Percentiles rank a stretch among this genome's conserved stretches.
Evolutionary conservation across 2,329 filamentous ascomycete species (phyloP).

Genomic region (Aspergillus felis): DNA sequence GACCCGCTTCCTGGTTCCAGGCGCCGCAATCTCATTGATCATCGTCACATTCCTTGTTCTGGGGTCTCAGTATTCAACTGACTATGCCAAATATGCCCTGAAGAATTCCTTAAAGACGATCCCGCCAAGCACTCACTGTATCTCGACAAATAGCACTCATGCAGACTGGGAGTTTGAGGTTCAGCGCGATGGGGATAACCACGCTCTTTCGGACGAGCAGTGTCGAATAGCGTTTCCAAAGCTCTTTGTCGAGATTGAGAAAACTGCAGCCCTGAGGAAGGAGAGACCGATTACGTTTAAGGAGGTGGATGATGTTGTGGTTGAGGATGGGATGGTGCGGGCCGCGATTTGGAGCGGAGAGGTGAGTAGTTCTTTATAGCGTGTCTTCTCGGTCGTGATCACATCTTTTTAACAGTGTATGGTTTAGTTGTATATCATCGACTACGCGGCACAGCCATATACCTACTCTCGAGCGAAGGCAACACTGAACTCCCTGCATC

Average conservation of each 20-base stretch:
- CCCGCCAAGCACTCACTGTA: slow-evolving; percentile 1
- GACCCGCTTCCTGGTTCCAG: slow-evolving; percentile 26
- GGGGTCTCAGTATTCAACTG: slow-evolving; percentile 11
- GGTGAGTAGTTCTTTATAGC: slow-evolving; percentile 20
- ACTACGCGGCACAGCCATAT: slow-evolving; percentile 30
- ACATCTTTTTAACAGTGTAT: background rate
- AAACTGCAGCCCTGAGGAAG: slow-evolving; percentile 21
- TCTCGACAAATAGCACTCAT: slow-evolving; percentile 2
- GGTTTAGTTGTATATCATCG: slow-evolving; percentile 35
- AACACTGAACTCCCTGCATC: slow-evolving; percentile 46
- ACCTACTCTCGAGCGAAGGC: slow-evolving; percentile 39
- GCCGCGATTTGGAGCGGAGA: slow-evolving; percentile 35
- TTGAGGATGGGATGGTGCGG: slow-evolving; percentile 36
- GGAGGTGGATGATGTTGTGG: slow-evolving; percentile 29
- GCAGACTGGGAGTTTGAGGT: slow-evolving; percentile 31
- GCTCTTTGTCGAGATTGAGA: slow-evolving; percentile 36
- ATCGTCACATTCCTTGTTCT: slow-evolving; percentile 27
- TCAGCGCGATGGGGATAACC: slow-evolving; percentile 33
- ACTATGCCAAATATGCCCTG: slow-evolving; percentile 18
- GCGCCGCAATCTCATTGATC: slow-evolving; percentile 23
- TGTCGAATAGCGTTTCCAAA: slow-evolving; percentile 41
- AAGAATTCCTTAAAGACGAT: slow-evolving; percentile 11
- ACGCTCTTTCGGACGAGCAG: slow-evolving; percentile 34
- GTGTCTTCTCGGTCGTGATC: background rate
- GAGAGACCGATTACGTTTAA: slow-evolving; percentile 27